Percentiles rank a stretch among this genome's conserved stretches.
phyloP scores from a whole-genome alignment of 495 filamentous ascomycete species.

The Patellaria atrata region DNA sequence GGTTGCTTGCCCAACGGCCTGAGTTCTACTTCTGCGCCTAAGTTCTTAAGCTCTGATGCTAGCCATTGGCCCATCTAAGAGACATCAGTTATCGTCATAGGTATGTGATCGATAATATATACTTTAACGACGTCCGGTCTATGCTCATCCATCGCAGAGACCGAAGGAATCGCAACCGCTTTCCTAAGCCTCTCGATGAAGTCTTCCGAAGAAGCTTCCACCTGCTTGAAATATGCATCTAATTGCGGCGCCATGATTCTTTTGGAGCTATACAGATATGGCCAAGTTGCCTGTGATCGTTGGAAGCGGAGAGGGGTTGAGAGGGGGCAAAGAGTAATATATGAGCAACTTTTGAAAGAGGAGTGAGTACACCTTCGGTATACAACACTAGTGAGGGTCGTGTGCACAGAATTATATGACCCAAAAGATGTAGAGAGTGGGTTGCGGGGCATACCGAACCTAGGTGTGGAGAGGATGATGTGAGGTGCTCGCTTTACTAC shows the following conservation, averaged over 20 bases:
- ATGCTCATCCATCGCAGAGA: constrained; percentile 80
- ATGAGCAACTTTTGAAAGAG: too few relatives aligned
- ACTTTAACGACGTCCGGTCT: constrained; percentile 74
- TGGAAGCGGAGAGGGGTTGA: too few relatives aligned
- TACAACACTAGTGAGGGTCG: too few relatives aligned
- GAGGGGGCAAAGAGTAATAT: too few relatives aligned
- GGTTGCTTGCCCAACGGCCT: constrained; percentile 79
- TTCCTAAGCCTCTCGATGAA: constrained; percentile 88
- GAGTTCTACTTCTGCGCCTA: constrained; percentile 77
- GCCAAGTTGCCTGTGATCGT: constrained; percentile 17
- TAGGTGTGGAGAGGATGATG: too few relatives aligned
- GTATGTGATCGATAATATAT: constrained; percentile 4
- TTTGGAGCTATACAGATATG: constrained; percentile 25
- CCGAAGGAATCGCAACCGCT: constrained; percentile 89
- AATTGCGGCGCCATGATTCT: constrained; percentile 27
- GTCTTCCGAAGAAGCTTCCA: constrained; percentile 60
- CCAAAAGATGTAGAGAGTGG: too few relatives aligned
- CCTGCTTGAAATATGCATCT: constrained; percentile 33
- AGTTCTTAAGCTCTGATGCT: constrained; percentile 58
- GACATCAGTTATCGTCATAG: neutral
- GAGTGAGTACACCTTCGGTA: too few relatives aligned
- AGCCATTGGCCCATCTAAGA: constrained; percentile 82
- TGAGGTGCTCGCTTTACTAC: too few relatives aligned
- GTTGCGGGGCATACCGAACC: too few relatives aligned
- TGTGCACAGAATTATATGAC: too few relatives aligned